Evolutionary conservation across 768 basidiomycete species (phyloP).

Genomic region (Naganishia vaughanmartiniae): DNA sequence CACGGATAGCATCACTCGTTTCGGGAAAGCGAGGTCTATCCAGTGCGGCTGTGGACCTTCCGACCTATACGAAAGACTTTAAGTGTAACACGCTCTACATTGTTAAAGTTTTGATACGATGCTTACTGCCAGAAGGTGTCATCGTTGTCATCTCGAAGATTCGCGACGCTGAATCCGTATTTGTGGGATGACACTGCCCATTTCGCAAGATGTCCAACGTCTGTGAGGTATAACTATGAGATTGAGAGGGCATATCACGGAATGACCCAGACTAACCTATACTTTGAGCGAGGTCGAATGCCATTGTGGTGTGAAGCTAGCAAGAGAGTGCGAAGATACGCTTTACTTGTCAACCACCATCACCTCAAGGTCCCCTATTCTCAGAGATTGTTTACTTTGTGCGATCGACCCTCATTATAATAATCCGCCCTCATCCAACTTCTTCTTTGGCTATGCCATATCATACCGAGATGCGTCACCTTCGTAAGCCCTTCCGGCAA

Average conservation of each 20-base stretch:
- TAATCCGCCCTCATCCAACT: not conserved
- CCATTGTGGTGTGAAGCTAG: not conserved
- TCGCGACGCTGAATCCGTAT: conserved; percentile 92
- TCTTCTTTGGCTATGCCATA: not conserved
- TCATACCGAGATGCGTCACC: too few species aligned
- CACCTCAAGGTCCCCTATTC: not conserved
- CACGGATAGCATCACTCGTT: conserved; percentile 84
- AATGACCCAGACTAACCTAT: conserved; percentile 5
- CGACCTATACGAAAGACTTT: conserved; percentile 46
- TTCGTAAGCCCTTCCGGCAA: too few species aligned
- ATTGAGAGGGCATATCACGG: conserved; percentile 21
- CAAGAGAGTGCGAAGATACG: not conserved
- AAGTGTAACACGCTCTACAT: not conserved
- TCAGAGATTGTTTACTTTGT: conserved; percentile 7
- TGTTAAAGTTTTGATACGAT: conserved; percentile 42
- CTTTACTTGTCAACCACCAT: not conserved
- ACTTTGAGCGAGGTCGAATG: conserved; percentile 10
- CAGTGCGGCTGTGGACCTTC: conserved; percentile 97
- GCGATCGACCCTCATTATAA: conserved; percentile 3
- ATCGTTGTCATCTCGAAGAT: conserved; percentile 79
- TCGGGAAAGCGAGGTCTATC: conserved; percentile 88
- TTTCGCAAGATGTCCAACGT: conserved; percentile 74
- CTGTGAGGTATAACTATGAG: conserved; percentile 33
- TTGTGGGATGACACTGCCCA: conserved; percentile 98
- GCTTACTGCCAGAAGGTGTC: conserved; percentile 98